Evolutionary conservation across 495 filamentous ascomycete species (phyloP), one percentile per base, ranked within the genome.

Genomic region (Jackrogersella multiformis): DNA sequence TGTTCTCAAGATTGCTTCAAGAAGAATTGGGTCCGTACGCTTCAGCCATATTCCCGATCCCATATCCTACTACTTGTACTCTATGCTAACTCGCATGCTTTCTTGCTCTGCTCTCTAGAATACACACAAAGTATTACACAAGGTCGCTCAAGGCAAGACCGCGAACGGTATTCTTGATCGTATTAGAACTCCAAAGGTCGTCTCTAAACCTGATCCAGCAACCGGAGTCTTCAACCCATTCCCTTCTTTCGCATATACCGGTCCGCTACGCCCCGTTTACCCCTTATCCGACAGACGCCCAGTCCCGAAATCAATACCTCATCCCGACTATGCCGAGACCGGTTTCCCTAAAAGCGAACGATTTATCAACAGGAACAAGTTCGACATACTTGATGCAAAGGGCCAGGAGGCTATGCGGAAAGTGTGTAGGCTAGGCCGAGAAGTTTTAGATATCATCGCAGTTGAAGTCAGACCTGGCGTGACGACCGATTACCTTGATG

Each of bases 1-100:
- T 99, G 95, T 82, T 93, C 93, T 9, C 96, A 99, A 75, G 96
- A 98, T 72, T 99, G 95, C 84, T 99, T 99, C 81, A 98, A 97
- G 83, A 87, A 87, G 74, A 98, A 92, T 81, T 99, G 95, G 95
- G 95, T 98, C 86, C 74, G 89, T 71, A 52, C 35, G 44, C 30
- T 68, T 64, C 49, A 42, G 39, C 38, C 52, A 52, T 48, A 13
- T 7, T 42, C 13, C 12, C 28, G n/a, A n/a, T n/a, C n/a, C n/a
- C n/a, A n/a, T n/a, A 32, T 21, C 34, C 34, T 15, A 4, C 2
- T 6, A 30, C 16, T 36, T 30, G 30, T 0, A 36, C 24, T 26
- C 16, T 53, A 57, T 55, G 39, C 70, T 73, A 24, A 73, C 60
- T 4, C 9, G 4, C 56, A 10, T 26, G 2, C 21, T 21, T 26